Evolutionary conservation across 2,329 filamentous ascomycete genomes (phyloP).

Genomic region (Hypoxylon rubiginosum): DNA sequence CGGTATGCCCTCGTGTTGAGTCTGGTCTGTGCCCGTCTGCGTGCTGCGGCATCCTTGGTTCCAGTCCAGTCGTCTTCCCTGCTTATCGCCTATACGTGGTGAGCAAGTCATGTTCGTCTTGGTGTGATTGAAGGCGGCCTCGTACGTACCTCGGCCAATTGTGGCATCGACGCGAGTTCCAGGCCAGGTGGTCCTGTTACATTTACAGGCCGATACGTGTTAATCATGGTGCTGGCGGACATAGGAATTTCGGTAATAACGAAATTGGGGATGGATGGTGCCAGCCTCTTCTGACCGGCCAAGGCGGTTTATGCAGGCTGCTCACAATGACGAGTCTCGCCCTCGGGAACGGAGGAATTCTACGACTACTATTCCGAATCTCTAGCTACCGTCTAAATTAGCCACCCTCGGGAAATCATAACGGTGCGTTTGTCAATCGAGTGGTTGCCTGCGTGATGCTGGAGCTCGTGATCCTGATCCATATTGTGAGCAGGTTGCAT

Average conservation of each 20-base stretch:
- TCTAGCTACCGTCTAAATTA: no score
- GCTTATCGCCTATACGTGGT: constrained; percentile 53
- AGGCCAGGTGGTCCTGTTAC: constrained; percentile 43
- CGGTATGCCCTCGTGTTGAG: constrained; percentile 62
- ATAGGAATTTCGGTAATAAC: constrained; percentile 1
- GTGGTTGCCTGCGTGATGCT: no score
- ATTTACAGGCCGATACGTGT: constrained; percentile 39
- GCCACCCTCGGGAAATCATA: no score
- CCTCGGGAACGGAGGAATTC: constrained; percentile 30
- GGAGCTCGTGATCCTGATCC: constrained; percentile 28
- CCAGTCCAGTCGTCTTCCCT: constrained; percentile 62
- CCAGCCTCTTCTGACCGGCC: constrained; percentile 15
- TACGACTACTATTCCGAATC: constrained; percentile 12
- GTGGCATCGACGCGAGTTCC: constrained; percentile 53
- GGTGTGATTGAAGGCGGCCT: constrained; percentile 4
- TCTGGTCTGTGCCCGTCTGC: constrained; percentile 60
- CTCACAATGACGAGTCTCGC: constrained; percentile 40
- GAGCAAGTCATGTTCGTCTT: constrained; percentile 46
- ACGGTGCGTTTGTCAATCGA: no score
- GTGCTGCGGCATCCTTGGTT: constrained; percentile 56
- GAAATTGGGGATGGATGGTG: constrained; percentile 21
- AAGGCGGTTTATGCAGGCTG: constrained; percentile 41
- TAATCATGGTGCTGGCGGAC: constrained; percentile 42
- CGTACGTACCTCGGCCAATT: constrained; percentile 55
- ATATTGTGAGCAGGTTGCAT: constrained; percentile 9